Evolutionary conservation across 306 rosid genomes (phyloP).

Genomic region (Cotoneaster glaucophyllus): DNA sequence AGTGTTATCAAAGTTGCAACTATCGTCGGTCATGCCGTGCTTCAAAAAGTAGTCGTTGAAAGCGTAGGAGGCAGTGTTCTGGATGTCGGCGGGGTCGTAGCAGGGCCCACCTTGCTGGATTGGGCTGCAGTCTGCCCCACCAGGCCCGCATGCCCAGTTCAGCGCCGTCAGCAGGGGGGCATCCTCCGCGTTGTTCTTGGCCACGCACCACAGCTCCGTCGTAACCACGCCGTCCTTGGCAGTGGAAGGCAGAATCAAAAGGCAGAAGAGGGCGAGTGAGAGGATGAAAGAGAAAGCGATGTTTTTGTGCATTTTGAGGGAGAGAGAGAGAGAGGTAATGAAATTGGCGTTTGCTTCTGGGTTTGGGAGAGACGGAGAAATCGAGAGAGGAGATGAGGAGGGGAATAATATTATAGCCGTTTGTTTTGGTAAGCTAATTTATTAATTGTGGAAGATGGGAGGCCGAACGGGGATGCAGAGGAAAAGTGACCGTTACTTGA

Average conservation of each 20-base stretch:
- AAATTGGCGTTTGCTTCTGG: neutral
- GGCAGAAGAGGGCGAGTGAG: neutral
- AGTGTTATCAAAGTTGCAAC: constrained; percentile 60
- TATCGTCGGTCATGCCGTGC: constrained; percentile 64
- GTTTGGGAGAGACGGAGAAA: neutral
- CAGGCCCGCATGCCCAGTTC: constrained; percentile 87
- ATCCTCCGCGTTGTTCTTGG: constrained; percentile 90
- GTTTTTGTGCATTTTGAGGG: constrained; percentile 23
- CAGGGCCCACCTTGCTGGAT: constrained; percentile 78
- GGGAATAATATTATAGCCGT: constrained; percentile 8
- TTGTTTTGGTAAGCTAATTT: neutral
- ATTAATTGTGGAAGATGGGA: neutral
- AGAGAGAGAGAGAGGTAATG: neutral
- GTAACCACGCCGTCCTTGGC: constrained; percentile 23
- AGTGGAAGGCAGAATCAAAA: constrained; percentile 12
- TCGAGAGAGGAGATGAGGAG: no score
- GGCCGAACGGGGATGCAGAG: neutral
- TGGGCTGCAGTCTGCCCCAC: constrained; percentile 70
- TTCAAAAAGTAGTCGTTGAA: constrained; percentile 74
- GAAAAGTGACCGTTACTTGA: constrained; percentile 46
- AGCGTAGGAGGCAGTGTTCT: constrained; percentile 68
- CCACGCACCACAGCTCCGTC: constrained; percentile 91
- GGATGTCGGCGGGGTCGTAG: constrained; percentile 52
- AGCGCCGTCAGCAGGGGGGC: constrained; percentile 59
- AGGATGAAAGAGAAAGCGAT: constrained; percentile 3